Conservation (phyloP, 208 protist genomes). For the Angomonas ambiguus region DNA sequence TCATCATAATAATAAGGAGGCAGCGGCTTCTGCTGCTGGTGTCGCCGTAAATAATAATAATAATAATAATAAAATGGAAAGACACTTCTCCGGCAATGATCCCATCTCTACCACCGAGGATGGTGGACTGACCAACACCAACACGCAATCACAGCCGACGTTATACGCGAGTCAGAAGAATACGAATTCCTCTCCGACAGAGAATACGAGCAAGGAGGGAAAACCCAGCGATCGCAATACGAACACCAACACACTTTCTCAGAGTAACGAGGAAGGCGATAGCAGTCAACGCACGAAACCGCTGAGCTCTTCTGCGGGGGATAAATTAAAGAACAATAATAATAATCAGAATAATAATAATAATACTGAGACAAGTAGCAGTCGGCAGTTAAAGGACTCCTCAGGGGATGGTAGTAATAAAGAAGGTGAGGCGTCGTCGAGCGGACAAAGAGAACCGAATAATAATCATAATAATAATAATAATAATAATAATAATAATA, state of each 20-base stretch:
- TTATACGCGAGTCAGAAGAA: not conserved
- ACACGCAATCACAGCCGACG: no score
- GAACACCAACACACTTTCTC: no score
- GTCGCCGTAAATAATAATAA: no score
- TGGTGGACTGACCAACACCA: conserved; percentile 19
- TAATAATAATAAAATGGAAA: conserved; percentile 2
- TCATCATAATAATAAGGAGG: not conserved
- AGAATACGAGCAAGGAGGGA: no score
- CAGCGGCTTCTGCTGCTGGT: no score
- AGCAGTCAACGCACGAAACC: no score
- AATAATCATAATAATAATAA: not conserved
- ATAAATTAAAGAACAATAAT: no score
- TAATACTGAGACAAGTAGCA: not conserved
- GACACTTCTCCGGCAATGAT: not conserved
- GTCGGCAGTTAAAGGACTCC: not conserved
- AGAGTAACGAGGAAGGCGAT: no score
- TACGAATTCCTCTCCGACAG: not conserved
- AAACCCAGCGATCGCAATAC: not conserved
- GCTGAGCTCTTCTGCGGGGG: no score
- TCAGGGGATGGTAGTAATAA: not conserved
- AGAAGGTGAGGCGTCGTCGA: no score
- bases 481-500: not conserved
- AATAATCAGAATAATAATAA: not conserved
- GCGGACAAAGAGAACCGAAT: no score
- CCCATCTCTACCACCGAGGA: conserved; percentile 2